Base-by-base conservation (phyloP, 2,329 filamentous ascomycete genomes). In the Elsinoe arachidis region DNA sequence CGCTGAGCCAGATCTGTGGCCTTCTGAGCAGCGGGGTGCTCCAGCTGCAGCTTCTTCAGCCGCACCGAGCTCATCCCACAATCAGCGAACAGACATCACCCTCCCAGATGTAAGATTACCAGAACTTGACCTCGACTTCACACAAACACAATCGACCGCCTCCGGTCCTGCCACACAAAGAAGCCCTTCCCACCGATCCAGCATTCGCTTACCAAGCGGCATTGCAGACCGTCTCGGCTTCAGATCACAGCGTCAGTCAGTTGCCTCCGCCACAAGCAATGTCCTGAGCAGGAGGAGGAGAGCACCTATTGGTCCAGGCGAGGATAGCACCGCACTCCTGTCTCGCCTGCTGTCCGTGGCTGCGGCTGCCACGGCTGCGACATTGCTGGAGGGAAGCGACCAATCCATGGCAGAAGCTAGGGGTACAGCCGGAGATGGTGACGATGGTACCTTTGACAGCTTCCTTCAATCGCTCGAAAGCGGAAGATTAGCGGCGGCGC, bases 381-480 rank as follows among this genome's bases (percentile, higher is more conserved):
- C 84, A 57, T 73, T 85, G 37, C 83, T 84, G 61, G 82, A 82
- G n/a, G 78, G 78, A 37, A 74, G 80, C 61, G 76, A 78, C 46
- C 76, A 78, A 58, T 76, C 77, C 2, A 71, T 82, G 47, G 76
- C 80, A 23, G 78, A 81, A 62, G 77, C 80, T 12, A 75, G 81
- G 58, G 75, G 76, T 57, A 66, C 81, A 47, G 78, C 78, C 2
- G 76, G 64, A 34, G 78, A 80, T 58, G 79, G 78, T 12, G 74
- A 83, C 53, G 82, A 84, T 61, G 82, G 81, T 57, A 83, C 80
- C 38, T 78, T 86, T 57, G 80, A 85, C 61, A 80, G 78, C 57
- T 83, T 86, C 60, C 75, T 85, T 21, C 78, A 81, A 62, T 82
- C 81, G 35, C 70, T 86, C 54, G 81, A 84, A 63, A 81, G 82